Base-by-base conservation (phyloP, 31 red algal species). In the Odonthalia washingtoniensis region DNA sequence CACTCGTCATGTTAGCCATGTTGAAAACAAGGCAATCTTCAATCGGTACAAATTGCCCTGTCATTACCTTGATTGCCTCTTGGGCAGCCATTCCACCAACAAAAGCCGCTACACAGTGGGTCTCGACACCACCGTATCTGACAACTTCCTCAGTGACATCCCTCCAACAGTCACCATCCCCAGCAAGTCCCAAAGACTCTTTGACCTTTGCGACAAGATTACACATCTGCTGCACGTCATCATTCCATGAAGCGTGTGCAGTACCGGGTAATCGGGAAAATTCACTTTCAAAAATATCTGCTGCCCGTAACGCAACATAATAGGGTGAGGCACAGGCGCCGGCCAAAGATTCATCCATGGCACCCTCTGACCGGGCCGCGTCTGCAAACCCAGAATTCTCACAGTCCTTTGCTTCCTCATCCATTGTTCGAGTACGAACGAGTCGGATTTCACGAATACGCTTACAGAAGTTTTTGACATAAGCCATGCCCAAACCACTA, bases 31-130 rank as follows among this genome's bases (percentile, higher is more conserved):
- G 40, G 31, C 87, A 89, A 61, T 94, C 87, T 62, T 86, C 84
- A 24, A 97, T 40, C 2, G 95, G 95, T 40, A 83, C 61, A 94
- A 97, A 97, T 72, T 97, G 95, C 36, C 83, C 75, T n/a, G 95
- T 97, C 35, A 97, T 18, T 21, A 97, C 70, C 67, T 97, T 97
- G 40, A 89, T 88, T 26, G 73, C 83, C 70, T 97, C 95, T 69
- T 97, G 95, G 17, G 87, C 91, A 12, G 92, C 92, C 38, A 97
- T 66, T 14, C 95, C 95, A 24, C 95, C 95, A 36, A 93, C 74
- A 40, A 94, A 87, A 16, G 95, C 77, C 4, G 91, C 91, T 4
- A 97, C 90, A 40, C 79, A 80, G 46, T 97, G 95, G 6, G 94
- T 66, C 74, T 97, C 95, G 28, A 53, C 70, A n/a, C 68, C 91